Conservation (phyloP, 805 yeast species). For the Wickerhamiella shivajii region DNA sequence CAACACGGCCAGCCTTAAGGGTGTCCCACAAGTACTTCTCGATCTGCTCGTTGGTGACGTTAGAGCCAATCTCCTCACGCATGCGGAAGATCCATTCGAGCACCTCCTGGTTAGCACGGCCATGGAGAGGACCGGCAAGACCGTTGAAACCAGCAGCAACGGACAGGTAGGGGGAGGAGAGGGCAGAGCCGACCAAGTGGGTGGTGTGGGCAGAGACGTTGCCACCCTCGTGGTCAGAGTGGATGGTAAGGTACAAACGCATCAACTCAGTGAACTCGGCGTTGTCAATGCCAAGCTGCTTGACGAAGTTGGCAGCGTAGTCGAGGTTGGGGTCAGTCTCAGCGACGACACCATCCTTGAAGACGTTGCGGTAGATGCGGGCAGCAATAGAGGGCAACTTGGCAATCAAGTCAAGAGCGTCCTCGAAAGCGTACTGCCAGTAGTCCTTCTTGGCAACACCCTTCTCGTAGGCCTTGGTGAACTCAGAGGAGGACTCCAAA, state of each 20-base stretch:
- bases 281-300: slow-evolving; percentile 43
- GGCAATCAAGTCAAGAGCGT: slow-evolving; percentile 64
- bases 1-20: slow-evolving; percentile 67
- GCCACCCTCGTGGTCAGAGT: slow-evolving; percentile 85
- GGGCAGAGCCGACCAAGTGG: slow-evolving; percentile 72
- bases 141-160: slow-evolving; percentile 75
- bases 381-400: slow-evolving; percentile 72
- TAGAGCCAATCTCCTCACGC: slow-evolving; percentile 49
- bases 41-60: slow-evolving; percentile 50
- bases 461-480: slow-evolving; percentile 70
- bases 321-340: slow-evolving; percentile 30
- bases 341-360: slow-evolving; percentile 58
- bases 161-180: slow-evolving; percentile 64
- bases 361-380: slow-evolving; percentile 69
- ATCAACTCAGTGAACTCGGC: slow-evolving; percentile 59
- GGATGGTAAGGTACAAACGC: slow-evolving; percentile 70
- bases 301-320: slow-evolving; percentile 54
- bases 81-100: slow-evolving; percentile 65
- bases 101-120: slow-evolving; percentile 80
- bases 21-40: slow-evolving; percentile 69
- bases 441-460: slow-evolving; percentile 71
- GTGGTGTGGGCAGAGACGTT: slow-evolving; percentile 80
- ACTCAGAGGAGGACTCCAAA: slow-evolving; percentile 66
- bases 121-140: slow-evolving; percentile 78
- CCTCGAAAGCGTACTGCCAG: slow-evolving; percentile 77